Base-by-base conservation (phyloP, 75 land plant species). In the Pinus albicaulis region DNA sequence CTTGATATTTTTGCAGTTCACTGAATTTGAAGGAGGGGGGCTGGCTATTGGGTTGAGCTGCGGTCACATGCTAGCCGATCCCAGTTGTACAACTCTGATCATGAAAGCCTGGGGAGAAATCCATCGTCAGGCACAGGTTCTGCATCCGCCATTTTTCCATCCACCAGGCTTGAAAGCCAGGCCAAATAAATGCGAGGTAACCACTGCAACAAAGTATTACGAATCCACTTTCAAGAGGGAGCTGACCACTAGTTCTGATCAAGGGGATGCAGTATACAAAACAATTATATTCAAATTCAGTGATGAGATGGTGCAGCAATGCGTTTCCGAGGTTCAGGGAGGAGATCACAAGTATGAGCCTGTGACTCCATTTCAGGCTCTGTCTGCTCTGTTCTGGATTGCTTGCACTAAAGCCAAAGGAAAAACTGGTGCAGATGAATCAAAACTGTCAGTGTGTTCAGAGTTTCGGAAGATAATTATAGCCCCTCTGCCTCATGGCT, bases 1-100 rank as follows among this genome's bases (percentile, higher is more conserved):
- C 13, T 38, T 2, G 6, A 38, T 38, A 3, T 38, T 26, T 7
- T 5, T 81, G 77, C 82, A 91, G 93, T 15, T 91, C 20, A 91
- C 76, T 59, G 84, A 75, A 3, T 91, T 91, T 75, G 72, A 77
- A 76, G 83, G 83, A n/a, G 88, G 87, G 0, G 84, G 84, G 0
- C 3, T 81, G 5, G 89, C 93, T 3, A 81, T 91, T 12, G 93
- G 93, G 6, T 56, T 89, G 22, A 87, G 89, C 76, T 89, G 87
- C 82, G 59, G 81, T 74, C 93, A 91, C 78, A 76, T 85, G 80
- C 80, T 73, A 34, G 86, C 84, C 5, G 93, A 91, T 75, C 82
- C 85, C 64, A 80, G 83, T 44, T 82, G 83, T 70, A 80, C 78
- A 16, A 76, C 78, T 65, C 71, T 89, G 20, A 58, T 91, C 75